Evolutionary conservation across 208 protist species (phyloP), one percentile per base, ranked within the genome.

Genomic region (Trypanosoma mega): DNA sequence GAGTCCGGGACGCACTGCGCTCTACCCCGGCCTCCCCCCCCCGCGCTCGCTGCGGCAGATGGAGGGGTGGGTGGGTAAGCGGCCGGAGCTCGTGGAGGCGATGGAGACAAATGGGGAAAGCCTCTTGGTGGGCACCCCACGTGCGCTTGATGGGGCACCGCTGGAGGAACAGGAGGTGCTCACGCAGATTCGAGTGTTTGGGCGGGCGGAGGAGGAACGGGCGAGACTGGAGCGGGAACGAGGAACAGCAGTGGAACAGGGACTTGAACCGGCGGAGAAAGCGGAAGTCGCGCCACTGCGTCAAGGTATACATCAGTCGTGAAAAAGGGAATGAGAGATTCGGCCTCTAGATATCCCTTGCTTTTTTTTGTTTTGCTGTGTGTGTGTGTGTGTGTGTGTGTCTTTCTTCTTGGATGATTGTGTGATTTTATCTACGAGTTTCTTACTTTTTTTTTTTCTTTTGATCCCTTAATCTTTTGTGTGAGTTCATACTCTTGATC

Each of bases 21-120:
- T 93, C 18, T 95, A 95, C 63, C 82, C 89, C 7, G 84, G 83
- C 20, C 75, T 93, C 2, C 63, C 89, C 2, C 85, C 83, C 4
- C 89, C 89, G 2, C 59, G 55, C n/a, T 74, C 76, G 6, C 73
- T 95, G 27, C 61, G 90, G n/a, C 43, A 70, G 54, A 76, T 82
- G 37, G 83, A 92, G 21, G 88, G 88, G 30, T 95, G 88, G 85
- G 62, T 83, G 0, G 88, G 88, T 23, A 83, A 87, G 50, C 82
- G 85, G 1, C 80, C 53, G 24, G 85, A 95, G 67, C 68, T 95
- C 21, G 53, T 91, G 11, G 81, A 92, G 44, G 88, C 83, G 4
- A 59, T 95, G 0, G 71, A 80, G 26, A 92, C 88, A 16, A 41
- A 87, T 24, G 88, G 88, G 14, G 74, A 66, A n/a, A 88, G 82